A percentile compares a stretch with the other conserved stretches of the same genome.
phyloP scores from a whole-genome alignment of 2,329 filamentous ascomycete species.

The Nannizziopsis arthrosporioides region DNA sequence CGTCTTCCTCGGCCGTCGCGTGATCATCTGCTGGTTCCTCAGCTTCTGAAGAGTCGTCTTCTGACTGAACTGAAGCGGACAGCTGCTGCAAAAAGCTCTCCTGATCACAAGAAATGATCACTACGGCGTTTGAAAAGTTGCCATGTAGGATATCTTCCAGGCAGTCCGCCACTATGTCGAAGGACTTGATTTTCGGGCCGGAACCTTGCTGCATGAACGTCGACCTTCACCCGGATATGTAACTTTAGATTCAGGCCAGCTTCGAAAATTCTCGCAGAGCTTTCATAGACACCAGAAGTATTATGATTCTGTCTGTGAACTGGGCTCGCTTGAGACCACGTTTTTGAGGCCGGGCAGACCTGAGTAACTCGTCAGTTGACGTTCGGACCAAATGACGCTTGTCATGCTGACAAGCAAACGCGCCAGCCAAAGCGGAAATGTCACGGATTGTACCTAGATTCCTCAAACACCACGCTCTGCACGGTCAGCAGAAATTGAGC shows the following conservation, averaged over 20 bases:
- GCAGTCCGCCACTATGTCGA: conserved; percentile 43
- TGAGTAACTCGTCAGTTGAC: too few relatives aligned
- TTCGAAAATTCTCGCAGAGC: background rate
- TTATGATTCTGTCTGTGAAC: too few relatives aligned
- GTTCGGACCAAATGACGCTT: background rate
- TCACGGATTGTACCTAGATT: background rate
- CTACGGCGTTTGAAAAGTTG: conserved; percentile 47
- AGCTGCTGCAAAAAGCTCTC: conserved; percentile 54
- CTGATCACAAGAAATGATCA: conserved; percentile 59
- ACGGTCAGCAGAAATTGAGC: background rate
- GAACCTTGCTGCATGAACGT: background rate
- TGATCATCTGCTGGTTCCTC: background rate
- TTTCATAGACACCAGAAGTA: too few relatives aligned
- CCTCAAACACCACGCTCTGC: background rate
- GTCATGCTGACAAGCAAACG: conserved; percentile 4
- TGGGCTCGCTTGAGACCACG: too few relatives aligned
- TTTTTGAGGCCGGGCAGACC: too few relatives aligned
- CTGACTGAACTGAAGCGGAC: conserved; percentile 35
- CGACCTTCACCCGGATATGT: background rate
- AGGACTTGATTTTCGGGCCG: conserved; percentile 30
- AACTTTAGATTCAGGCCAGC: background rate
- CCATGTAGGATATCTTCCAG: conserved; percentile 52
- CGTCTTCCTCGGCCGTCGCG: background rate
- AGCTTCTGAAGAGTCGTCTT: conserved; percentile 12
- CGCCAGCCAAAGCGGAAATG: background rate